Evolutionary conservation across 441 rosid genomes (phyloP), one percentile per base, ranked within the genome.

Genomic region (Pelargonium fulgidum): DNA sequence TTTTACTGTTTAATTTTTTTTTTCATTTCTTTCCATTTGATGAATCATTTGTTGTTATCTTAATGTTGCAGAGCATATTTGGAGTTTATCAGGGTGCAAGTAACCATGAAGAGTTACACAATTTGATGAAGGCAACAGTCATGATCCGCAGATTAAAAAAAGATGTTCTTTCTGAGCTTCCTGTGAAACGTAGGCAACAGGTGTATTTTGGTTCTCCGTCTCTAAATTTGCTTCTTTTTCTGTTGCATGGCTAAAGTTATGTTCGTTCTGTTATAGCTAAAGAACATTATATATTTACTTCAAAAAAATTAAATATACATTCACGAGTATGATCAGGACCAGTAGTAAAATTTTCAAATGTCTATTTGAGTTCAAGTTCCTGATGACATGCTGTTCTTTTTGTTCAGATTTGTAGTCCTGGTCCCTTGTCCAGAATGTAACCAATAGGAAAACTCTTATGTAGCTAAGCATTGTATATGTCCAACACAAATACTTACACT

Each of bases 91-190:
- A 94, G 85, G 99, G 97, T 63, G 86, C 99, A 65, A 90, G 91
- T 81, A 91, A 94, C 85, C 99, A 94, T 78, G 99, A 94, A 61
- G 99, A 94, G 81, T 82, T 94, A 86, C 99, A 94, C 83, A 89
- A 84, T 86, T 79, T 91, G 86, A 91, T 94, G 87, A 94, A 90
- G 87, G 93, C 97, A 75, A 94, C 99, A 19, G 84, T 89, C 66
- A 94, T 94, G 99, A 92, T 94, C 73, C 89, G 99, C 70, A 86
- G 99, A 77, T 91, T 89, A 61, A 94, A 94, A 82, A 91, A 85
- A 73, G 97, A 94, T 85, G 99, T 94, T 72, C 96, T 94, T 70
- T 47, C 83, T 66, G 81, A 94, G 84, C 99, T 94, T 73, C 99
- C 99, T 24, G 69, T 84, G 71, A 91, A 94, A 79, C 96, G 97